A percentile compares a stretch with the other conserved stretches of the same genome.
Evolutionary conservation across 2,329 filamentous ascomycete species (phyloP).

Genomic region (Aspergillus pseudoglaucus): DNA sequence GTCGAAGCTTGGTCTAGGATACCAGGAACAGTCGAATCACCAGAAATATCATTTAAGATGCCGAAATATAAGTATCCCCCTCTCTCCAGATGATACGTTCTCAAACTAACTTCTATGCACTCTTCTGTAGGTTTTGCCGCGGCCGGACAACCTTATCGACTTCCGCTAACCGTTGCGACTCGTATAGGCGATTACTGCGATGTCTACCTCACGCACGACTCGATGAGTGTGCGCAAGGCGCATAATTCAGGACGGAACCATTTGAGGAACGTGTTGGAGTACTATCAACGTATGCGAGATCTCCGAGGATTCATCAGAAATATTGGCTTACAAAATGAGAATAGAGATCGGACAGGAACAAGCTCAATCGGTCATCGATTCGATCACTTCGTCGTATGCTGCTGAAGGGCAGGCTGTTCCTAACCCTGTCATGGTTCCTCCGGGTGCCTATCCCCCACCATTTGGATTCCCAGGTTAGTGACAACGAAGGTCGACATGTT

Average conservation of each 20-base stretch:
- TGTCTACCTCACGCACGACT: constrained; percentile 99
- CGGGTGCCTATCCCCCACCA: constrained; percentile 45
- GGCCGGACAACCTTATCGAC: background rate
- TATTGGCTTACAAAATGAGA: constrained; percentile 1
- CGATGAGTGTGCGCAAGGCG: constrained; percentile 98
- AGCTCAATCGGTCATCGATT: constrained; percentile 96
- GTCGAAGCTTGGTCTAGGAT: constrained; percentile 4
- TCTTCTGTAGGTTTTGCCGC: constrained; percentile 57
- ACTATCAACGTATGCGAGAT: constrained; percentile 72
- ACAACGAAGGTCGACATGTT: background rate
- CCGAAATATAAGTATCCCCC: constrained; percentile 68
- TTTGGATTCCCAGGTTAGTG: constrained; percentile 58
- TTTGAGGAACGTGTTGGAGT: constrained; percentile 93
- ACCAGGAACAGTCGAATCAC: constrained; percentile 2
- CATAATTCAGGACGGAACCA: constrained; percentile 97
- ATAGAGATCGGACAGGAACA: constrained; percentile 96
- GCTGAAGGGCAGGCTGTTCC: constrained; percentile 82
- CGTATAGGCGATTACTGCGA: constrained; percentile 84
- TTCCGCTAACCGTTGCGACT: constrained; percentile 1
- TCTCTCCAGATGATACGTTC: constrained; percentile 2
- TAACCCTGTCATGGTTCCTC: constrained; percentile 74
- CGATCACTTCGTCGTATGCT: constrained; percentile 91
- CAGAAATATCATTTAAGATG: constrained; percentile 51
- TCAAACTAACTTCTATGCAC: constrained; percentile 44
- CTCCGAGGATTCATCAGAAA: background rate